These are phyloP conservation scores for Ascochyta pisi DNA, from an alignment of 2,329 filamentous ascomycete genomes.

Conservation along the genomic window DNA sequence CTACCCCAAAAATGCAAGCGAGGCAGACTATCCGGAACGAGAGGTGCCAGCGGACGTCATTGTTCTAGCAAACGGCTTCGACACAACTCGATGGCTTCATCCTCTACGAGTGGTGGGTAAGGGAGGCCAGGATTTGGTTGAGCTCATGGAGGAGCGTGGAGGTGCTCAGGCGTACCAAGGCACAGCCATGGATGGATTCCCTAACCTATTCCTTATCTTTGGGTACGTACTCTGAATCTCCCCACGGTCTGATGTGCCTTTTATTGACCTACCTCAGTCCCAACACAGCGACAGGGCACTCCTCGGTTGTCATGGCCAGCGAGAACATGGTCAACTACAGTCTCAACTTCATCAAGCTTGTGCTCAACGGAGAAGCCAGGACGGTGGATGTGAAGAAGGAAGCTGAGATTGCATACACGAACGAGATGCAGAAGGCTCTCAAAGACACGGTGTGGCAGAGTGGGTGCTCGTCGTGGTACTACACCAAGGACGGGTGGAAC, in stretches of 20 bases:
- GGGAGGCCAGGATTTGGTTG: constrained; percentile 57
- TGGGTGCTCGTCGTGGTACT: constrained; percentile 69
- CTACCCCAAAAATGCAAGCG: constrained; percentile 53
- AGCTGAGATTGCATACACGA: constrained; percentile 68
- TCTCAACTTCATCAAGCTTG: constrained; percentile 64
- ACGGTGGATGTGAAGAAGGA: constrained; percentile 86
- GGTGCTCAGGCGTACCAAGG: constrained; percentile 68
- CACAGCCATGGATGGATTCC: constrained; percentile 56
- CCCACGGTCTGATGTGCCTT: constrained; percentile 60
- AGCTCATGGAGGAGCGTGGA: constrained; percentile 66
- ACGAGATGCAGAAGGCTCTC: constrained; percentile 50
- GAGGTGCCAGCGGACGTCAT: constrained; percentile 66
- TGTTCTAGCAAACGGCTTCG: constrained; percentile 67
- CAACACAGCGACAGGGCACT: constrained; percentile 69
- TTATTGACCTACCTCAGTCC: constrained; percentile 67
- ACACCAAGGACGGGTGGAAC: constrained; percentile 78
- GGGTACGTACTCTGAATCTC: not conserved
- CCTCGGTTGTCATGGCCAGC: constrained; percentile 64
- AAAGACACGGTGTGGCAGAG: constrained; percentile 61
- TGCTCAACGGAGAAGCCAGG: constrained; percentile 89
- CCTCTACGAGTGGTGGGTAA: constrained; percentile 62
- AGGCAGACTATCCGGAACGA: constrained; percentile 39
- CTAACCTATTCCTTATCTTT: too few relatives aligned
- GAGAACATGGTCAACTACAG: constrained; percentile 69
- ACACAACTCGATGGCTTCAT: constrained; percentile 62